Evolutionary conservation across 2,329 filamentous ascomycete genomes (phyloP), one percentile per base, ranked within the genome.

Genomic region (Verticillium zaregamsianum): DNA sequence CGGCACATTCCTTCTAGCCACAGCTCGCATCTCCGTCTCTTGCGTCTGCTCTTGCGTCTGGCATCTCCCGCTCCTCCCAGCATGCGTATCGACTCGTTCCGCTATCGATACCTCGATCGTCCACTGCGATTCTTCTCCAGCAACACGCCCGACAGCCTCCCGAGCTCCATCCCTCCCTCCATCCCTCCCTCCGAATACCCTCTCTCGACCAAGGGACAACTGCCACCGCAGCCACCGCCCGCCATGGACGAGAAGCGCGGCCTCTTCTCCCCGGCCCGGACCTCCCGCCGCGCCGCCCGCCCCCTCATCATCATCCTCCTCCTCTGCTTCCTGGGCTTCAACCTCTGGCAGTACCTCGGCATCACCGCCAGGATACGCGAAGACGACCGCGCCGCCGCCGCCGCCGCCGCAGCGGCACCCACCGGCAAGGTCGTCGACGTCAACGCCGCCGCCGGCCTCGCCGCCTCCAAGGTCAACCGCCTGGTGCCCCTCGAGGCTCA

Each of bases 401-500:
- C 25, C 4, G 37, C 35, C 11, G 12, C 23, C 3, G 17, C 33
- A 28, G n/a, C n/a, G 17, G 40, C 40, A 7, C 15, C 37, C 9
- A 25, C 57, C n/a, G 20, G 23, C 20, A 31, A 31, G 23, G 25
- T 49, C 20, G 12, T 49, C 23, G 37, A 58, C 23, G 25, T n/a
- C n/a, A 15, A 35, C 32, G 20, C 31, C 28, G 55, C 17, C 33
- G 25, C 25, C 57, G 37, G 25, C 23, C 37, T 32, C 9, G 37
- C 35, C 14, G 20, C 25, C 4, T 35, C 33, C 35, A 40, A 58
- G 17, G 57, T 58, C 57, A 62, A 66, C 59, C 65, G 64, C 55
- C 76, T 81, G 62, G 90, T 98, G 5, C 90, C 92, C 4, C 77
- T 99, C 2, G 95, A 99, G 74, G 91, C 92, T 61, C 94, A 98